Evolutionary conservation across 345 rosid species (phyloP).

Genomic region (Hibiscus mutabilis): DNA sequence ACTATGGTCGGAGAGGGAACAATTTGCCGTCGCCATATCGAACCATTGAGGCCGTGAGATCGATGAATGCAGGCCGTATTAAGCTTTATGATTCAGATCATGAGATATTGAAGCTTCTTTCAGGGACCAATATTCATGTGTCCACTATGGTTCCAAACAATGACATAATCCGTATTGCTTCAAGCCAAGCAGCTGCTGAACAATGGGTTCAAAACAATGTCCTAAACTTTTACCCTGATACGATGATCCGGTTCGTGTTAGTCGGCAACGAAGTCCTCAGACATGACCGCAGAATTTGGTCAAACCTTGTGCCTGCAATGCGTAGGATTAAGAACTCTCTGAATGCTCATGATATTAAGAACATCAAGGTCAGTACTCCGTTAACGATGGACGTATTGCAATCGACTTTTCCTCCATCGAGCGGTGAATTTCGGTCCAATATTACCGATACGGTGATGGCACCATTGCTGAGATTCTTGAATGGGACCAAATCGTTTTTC

Average conservation of each 20-base stretch:
- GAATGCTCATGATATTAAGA: conserved; percentile 27
- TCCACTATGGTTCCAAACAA: conserved; percentile 65
- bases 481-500: conserved; percentile 55
- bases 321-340: conserved; percentile 39
- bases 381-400: conserved; percentile 58
- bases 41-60: conserved; percentile 40
- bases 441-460: conserved; percentile 39
- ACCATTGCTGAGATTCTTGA: conserved; percentile 60
- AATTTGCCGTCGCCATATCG: conserved; percentile 50
- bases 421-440: conserved; percentile 48
- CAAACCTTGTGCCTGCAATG: conserved; percentile 68
- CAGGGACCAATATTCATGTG: conserved; percentile 44
- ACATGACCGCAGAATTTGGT: conserved; percentile 27
- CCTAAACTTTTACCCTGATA: conserved; percentile 42
- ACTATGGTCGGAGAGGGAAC: conserved; percentile 71
- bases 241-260: conserved; percentile 78
- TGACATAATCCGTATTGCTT: conserved; percentile 44
- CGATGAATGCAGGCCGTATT: conserved; percentile 47
- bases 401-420: conserved; percentile 63
- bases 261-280: conserved; percentile 84
- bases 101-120: conserved; percentile 46
- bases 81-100: conserved; percentile 77
- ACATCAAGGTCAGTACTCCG: conserved; percentile 69
- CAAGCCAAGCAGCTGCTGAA: conserved; percentile 42
- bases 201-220: conserved; percentile 57